These are phyloP conservation scores for Trypanosoma conorhini DNA, from an alignment of 208 protist genomes.

Conservation along the genomic window DNA sequence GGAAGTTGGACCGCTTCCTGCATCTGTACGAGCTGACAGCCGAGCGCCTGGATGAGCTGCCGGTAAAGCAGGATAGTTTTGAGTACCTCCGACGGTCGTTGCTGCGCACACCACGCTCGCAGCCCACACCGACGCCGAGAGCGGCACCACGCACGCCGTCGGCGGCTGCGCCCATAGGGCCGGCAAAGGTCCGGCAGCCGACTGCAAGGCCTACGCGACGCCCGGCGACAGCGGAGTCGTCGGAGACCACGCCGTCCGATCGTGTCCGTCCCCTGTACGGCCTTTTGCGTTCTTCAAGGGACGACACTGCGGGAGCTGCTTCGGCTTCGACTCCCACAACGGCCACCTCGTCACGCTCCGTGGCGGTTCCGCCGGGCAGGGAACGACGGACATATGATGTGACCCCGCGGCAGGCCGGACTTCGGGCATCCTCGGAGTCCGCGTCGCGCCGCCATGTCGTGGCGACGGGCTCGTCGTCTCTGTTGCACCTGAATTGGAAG, in stretches of 20 bases:
- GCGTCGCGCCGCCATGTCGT: background rate
- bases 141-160: background rate
- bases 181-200: background rate
- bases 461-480: background rate
- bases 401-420: background rate
- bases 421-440: background rate
- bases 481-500: conserved; percentile 9
- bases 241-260: background rate
- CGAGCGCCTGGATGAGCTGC: conserved; percentile 66
- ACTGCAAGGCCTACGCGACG: background rate
- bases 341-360: background rate
- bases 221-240: background rate
- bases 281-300: conserved; percentile 13
- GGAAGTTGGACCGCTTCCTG: conserved; percentile 68
- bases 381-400: background rate
- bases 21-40: conserved; percentile 82
- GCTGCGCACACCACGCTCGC: background rate
- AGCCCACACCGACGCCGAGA: background rate
- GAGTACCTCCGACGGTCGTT: conserved; percentile 16
- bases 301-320: background rate
- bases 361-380: background rate
- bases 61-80: conserved; percentile 25
- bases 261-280: conserved; percentile 8
- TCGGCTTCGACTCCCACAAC: background rate
- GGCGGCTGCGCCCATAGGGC: background rate